Base-by-base conservation (phyloP, 129 eudicot species). In the Centella asiatica region DNA sequence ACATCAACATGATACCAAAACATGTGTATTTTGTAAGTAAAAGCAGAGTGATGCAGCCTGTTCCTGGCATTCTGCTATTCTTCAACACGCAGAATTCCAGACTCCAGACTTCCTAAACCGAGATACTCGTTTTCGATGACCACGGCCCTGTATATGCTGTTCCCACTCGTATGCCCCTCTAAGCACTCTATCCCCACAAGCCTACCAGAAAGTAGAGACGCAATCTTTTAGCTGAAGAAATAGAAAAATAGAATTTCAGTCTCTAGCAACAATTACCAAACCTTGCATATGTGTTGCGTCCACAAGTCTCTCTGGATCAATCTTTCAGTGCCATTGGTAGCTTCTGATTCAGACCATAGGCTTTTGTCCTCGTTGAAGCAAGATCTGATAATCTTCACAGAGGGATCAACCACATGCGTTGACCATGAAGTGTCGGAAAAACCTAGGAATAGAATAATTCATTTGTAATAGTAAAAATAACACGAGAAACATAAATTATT, bases 101-200 rank as follows among this genome's bases (percentile, higher is more conserved):
- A 76, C 76, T 49, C 89, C 86, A 20, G 93, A 76, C 76, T 82
- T 92, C 65, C 74, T 76, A 29, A 92, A 83, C 25, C 82, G 44
- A 12, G 76, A 85, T 17, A 78, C 57, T 70, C 96, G 78, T 76
- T 92, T 92, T 20, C 95, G 84, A 70, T 92, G 99, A 68, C 76
- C 57, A 34, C 90, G 81, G 1, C 99, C 99, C 66, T 82, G 88
- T 68, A 52, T 82, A 50, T 92, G 99, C 61, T 92, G 96, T 69
- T 84, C 95, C 99, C 99, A 92, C 61, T 87, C 96, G 24, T 92
- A 77, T 23, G 78, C 83, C 37, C 99, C 99, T 77, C 99, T 76
- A 65, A 92, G 96, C 74, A 87, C 95, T 85, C 74, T 81, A 74
- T 81, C 65, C 33, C 95, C 88, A 51, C 99, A 92, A 47, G 95